These are phyloP conservation scores for Prunus fruticosa DNA, from an alignment of 306 rosid species.

Conservation along the genomic window DNA sequence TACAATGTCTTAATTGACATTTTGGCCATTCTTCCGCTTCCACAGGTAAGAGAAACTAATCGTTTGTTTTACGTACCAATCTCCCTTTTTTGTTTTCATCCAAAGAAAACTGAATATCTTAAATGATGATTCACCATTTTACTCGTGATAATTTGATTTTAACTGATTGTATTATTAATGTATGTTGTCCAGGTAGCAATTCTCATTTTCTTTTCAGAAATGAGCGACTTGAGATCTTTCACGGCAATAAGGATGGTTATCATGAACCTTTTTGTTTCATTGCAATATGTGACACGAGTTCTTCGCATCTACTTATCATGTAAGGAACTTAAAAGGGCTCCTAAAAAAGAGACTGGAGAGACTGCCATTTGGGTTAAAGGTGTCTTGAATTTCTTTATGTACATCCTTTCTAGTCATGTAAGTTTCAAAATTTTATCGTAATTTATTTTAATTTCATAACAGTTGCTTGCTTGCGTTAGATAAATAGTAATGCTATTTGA, in stretches of 20 bases:
- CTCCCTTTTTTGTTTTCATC: too few species aligned
- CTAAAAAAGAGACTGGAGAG: neutral
- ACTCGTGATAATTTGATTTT: neutral
- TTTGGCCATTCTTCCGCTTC: constrained; percentile 34
- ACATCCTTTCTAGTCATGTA: constrained; percentile 27
- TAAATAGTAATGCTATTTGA: too few species aligned
- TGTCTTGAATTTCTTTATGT: constrained; percentile 24
- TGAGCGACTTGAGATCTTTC: constrained; percentile 12
- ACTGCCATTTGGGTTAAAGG: neutral
- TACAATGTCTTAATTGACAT: constrained; percentile 18
- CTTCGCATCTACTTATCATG: constrained; percentile 9
- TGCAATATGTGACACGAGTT: constrained; percentile 22
- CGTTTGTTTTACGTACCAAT: too few species aligned
- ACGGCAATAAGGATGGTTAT: neutral
- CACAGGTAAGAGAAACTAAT: constrained; percentile 9
- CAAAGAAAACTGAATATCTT: too few species aligned
- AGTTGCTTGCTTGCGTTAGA: too few species aligned
- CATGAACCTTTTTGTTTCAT: constrained; percentile 14
- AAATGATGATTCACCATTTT: neutral
- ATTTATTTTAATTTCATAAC: neutral
- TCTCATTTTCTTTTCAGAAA: constrained; percentile 13
- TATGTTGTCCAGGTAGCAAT: constrained; percentile 1
- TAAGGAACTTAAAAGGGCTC: neutral
- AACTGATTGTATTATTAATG: neutral
- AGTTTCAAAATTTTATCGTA: neutral